phyloP scores from a whole-genome alignment of 306 rosid genomes.

The Heteromeles arbutifolia region DNA sequence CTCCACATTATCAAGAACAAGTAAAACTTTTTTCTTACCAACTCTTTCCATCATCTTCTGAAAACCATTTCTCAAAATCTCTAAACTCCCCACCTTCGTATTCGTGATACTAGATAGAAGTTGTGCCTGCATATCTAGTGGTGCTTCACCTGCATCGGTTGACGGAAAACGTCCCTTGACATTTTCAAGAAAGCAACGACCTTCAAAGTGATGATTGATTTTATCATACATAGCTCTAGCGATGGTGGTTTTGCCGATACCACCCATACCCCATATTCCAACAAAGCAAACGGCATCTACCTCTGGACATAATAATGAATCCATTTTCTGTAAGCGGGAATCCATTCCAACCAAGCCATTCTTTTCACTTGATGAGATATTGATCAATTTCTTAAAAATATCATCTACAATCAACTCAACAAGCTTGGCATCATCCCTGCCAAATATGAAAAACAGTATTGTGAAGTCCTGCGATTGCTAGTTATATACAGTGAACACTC shows the following conservation, averaged over 20 bases:
- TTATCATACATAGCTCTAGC: conserved; percentile 10
- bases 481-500: no score
- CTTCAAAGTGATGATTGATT: background rate
- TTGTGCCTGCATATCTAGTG: conserved; percentile 1
- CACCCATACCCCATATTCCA: conserved; percentile 34
- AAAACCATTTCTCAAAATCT: background rate
- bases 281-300: background rate
- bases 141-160: background rate
- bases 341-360: conserved; percentile 17
- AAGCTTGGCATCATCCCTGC: background rate
- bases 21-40: conserved; percentile 1
- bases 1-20: conserved; percentile 21
- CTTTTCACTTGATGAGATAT: background rate
- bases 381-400: background rate
- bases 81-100: background rate
- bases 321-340: background rate
- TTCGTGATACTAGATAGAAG: background rate
- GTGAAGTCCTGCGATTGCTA: no score
- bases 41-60: background rate
- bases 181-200: conserved; percentile 13
- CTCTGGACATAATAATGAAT: background rate
- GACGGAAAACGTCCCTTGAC: background rate
- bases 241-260: conserved; percentile 24
- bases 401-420: background rate
- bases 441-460: background rate